Evolutionary conservation across 208 protist genomes (phyloP).

Genomic region (Crithidia mellificae): DNA sequence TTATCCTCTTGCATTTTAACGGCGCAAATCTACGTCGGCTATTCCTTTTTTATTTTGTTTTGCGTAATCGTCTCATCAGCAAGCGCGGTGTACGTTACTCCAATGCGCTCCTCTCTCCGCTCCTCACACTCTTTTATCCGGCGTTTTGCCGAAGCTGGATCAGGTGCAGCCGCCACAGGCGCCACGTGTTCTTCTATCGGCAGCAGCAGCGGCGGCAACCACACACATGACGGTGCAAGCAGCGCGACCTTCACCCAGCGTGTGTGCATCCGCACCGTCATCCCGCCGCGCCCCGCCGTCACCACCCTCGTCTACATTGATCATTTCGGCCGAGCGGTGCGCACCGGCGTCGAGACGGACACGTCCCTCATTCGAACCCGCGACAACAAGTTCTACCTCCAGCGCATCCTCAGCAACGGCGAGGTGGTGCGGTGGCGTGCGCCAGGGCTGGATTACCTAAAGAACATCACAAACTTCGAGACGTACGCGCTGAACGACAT

Average conservation of each 20-base stretch:
- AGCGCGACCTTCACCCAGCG: constrained; percentile 2
- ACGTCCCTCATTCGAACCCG: constrained; percentile 80
- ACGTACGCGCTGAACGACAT: constrained; percentile 88
- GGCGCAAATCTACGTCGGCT: too few relatives aligned
- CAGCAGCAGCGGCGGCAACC: constrained; percentile 1
- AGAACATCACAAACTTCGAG: constrained; percentile 89
- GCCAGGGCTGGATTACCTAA: constrained; percentile 79
- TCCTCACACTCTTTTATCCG: too few relatives aligned
- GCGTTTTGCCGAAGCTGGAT: too few relatives aligned
- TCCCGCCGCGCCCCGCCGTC: constrained; percentile 78
- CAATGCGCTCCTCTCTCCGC: too few relatives aligned
- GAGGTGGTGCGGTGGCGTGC: constrained; percentile 84
- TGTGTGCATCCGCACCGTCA: constrained; percentile 74
- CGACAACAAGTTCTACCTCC: constrained; percentile 92
- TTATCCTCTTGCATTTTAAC: too few relatives aligned
- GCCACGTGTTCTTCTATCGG: background rate
- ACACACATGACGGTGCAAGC: too few relatives aligned
- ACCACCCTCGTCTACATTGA: constrained; percentile 85
- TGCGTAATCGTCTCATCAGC: too few relatives aligned
- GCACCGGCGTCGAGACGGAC: constrained; percentile 70
- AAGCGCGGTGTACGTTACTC: too few relatives aligned
- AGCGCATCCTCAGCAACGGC: constrained; percentile 75
- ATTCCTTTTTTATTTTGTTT: too few relatives aligned
- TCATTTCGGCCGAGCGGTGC: constrained; percentile 56
- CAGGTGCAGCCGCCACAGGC: background rate